A percentile compares a stretch with the other conserved stretches of the same genome.
Conservation (phyloP, 345 rosid genomes). For the Atalantia buxifolia region DNA sequence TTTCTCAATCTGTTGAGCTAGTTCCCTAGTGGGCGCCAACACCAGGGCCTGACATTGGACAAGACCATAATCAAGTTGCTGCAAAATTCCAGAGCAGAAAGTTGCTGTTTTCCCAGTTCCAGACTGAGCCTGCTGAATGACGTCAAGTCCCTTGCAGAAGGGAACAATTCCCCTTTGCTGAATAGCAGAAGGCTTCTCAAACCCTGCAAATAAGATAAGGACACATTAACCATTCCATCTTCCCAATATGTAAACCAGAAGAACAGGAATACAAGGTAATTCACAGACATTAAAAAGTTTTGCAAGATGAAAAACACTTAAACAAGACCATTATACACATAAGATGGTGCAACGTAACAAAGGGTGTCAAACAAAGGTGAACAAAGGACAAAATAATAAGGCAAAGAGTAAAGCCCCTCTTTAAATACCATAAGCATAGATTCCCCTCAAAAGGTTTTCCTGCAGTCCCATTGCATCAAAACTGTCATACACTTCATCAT, state of each 20-base stretch:
- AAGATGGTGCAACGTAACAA: not conserved
- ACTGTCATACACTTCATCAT: conserved; percentile 78
- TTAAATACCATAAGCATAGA: conserved; percentile 81
- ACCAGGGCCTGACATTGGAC: conserved; percentile 88
- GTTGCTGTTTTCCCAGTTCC: conserved; percentile 97
- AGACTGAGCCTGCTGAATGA: conserved; percentile 94
- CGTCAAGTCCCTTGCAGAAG: conserved; percentile 89
- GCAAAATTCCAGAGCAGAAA: conserved; percentile 87
- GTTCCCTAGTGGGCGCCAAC: conserved; percentile 87
- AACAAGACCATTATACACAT: too few species aligned
- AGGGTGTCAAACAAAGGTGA: not conserved
- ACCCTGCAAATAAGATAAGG: conserved; percentile 32
- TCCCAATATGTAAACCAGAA: not conserved
- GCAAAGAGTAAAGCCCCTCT: not conserved
- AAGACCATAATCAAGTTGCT: conserved; percentile 68
- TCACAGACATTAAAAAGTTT: not conserved
- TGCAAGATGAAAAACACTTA: too few species aligned
- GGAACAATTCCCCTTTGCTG: conserved; percentile 96
- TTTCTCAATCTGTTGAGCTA: conserved; percentile 94
- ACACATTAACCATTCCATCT: not conserved
- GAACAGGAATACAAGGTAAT: not conserved
- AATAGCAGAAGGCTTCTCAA: conserved; percentile 98
- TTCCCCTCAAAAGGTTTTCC: conserved; percentile 83
- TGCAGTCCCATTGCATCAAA: conserved; percentile 86
- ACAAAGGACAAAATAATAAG: not conserved